These are phyloP conservation scores for Linnemannia zychae DNA, from an alignment of 192 early-diverging fungal genomes.

Conservation along the genomic window DNA sequence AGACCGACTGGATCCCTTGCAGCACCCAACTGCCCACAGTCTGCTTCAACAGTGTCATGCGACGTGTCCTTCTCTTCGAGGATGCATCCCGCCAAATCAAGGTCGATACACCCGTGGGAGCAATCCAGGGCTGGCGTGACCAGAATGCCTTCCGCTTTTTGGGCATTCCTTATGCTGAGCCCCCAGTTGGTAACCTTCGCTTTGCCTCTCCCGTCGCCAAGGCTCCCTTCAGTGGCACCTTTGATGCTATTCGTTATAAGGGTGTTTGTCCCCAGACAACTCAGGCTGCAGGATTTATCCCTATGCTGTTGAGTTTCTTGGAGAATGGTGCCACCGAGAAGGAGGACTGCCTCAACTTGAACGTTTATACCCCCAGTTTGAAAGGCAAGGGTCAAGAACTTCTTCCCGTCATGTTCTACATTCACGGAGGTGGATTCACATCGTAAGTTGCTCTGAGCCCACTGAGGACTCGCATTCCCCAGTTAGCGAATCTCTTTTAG, in stretches of 20 bases:
- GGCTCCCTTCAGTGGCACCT: slow-evolving; percentile 23
- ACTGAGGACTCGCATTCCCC: too few relatives aligned
- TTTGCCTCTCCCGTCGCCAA: slow-evolving; percentile 62
- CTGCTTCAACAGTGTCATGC: slow-evolving; percentile 44
- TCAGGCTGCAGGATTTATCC: slow-evolving; percentile 39
- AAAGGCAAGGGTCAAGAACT: slow-evolving; percentile 23
- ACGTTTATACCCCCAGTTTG: slow-evolving; percentile 63
- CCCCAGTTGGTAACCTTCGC: slow-evolving; percentile 57
- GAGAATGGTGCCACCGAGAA: slow-evolving; percentile 42
- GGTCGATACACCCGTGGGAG: slow-evolving; percentile 45
- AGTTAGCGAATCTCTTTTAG: too few relatives aligned
- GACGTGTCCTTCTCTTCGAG: slow-evolving; percentile 40
- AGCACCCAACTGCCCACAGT: slow-evolving; percentile 28
- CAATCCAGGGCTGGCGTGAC: slow-evolving; percentile 42
- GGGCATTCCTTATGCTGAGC: slow-evolving; percentile 65
- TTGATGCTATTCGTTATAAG: slow-evolving; percentile 41
- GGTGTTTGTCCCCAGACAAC: slow-evolving; percentile 44
- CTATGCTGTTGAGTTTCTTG: slow-evolving; percentile 24
- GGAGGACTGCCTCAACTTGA: slow-evolving; percentile 71
- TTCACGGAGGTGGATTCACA: slow-evolving; percentile 70
- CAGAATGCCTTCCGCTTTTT: slow-evolving; percentile 52
- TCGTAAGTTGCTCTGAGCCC: slow-evolving; percentile 26
- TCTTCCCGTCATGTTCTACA: slow-evolving; percentile 73
- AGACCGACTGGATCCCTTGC: slow-evolving; percentile 44
- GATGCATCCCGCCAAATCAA: slow-evolving; percentile 53